These are phyloP conservation scores for Saksenaea oblongispora DNA, from an alignment of 371 early-diverging fungal genomes.

Conservation along the genomic window DNA sequence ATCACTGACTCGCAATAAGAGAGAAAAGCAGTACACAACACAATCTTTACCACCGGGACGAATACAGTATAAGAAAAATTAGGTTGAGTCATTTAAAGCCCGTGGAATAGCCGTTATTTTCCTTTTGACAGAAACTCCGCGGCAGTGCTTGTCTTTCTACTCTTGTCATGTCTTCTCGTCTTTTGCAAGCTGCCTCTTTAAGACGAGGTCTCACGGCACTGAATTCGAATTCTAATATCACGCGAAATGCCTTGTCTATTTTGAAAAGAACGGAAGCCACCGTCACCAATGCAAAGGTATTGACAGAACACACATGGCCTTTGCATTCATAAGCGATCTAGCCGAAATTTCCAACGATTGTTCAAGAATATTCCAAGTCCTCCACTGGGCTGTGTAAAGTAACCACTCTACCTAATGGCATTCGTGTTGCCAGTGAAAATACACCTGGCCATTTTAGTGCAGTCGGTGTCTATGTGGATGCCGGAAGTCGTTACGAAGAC, in stretches of 20 bases:
- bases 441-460: constrained; percentile 90
- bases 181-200: constrained; percentile 7
- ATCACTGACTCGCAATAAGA: too few species aligned
- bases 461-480: constrained; percentile 88
- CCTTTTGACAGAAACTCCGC: not conserved
- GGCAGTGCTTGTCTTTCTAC: not conserved
- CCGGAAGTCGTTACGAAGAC: constrained; percentile 88
- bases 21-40: too few species aligned
- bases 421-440: constrained; percentile 81
- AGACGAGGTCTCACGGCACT: constrained; percentile 1
- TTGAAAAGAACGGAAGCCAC: constrained; percentile 10
- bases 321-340: constrained; percentile 3
- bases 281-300: constrained; percentile 7
- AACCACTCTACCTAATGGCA: constrained; percentile 87
- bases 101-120: too few species aligned
- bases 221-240: not conserved
- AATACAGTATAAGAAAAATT: too few species aligned
- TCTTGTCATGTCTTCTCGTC: constrained; percentile 12
- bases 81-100: too few species aligned
- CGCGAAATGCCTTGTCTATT: not conserved
- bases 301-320: not conserved
- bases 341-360: constrained; percentile 33
- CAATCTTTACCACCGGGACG: too few species aligned
- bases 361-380: constrained; percentile 52
- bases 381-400: constrained; percentile 52